These are phyloP conservation scores for Yamadazyma pseudoaaseri DNA, from an alignment of 1,139 yeast genomes.

Conservation along the genomic window DNA sequence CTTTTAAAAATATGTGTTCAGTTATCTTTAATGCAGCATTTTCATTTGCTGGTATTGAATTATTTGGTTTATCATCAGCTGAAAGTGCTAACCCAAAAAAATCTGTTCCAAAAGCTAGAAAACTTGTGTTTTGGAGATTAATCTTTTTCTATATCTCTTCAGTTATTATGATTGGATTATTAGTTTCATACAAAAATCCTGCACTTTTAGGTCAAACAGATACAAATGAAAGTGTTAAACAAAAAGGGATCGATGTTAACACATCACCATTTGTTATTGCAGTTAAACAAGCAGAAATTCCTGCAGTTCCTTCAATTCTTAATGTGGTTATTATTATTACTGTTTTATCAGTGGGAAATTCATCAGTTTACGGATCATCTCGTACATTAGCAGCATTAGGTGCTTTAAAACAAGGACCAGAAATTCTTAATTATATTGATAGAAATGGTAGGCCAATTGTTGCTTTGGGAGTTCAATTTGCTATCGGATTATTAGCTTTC, in stretches of 20 bases:
- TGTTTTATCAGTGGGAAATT: slow-evolving; percentile 34
- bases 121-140: slow-evolving; percentile 36
- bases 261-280: slow-evolving; percentile 44
- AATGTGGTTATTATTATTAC: slow-evolving; percentile 33
- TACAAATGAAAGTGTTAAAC: slow-evolving; percentile 14
- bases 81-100: slow-evolving; percentile 33
- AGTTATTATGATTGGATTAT: slow-evolving; percentile 30
- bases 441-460: slow-evolving; percentile 35
- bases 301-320: slow-evolving; percentile 32
- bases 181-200: slow-evolving; percentile 28
- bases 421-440: slow-evolving; percentile 30
- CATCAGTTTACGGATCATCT: slow-evolving; percentile 36
- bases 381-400: slow-evolving; percentile 36
- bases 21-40: slow-evolving; percentile 85
- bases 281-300: slow-evolving; percentile 28
- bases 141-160: slow-evolving; percentile 29
- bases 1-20: slow-evolving; percentile 75
- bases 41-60: slow-evolving; percentile 53
- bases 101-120: slow-evolving; percentile 33
- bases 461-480: slow-evolving; percentile 42
- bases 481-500: slow-evolving; percentile 32
- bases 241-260: slow-evolving; percentile 31
- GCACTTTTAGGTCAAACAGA: slow-evolving; percentile 17
- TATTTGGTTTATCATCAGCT: slow-evolving; percentile 37
- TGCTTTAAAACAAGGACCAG: slow-evolving; percentile 34